A percentile compares a stretch with the other conserved stretches of the same genome.
Conservation (phyloP, 169 alveolate species). For the Plasmodium knowlesi region DNA sequence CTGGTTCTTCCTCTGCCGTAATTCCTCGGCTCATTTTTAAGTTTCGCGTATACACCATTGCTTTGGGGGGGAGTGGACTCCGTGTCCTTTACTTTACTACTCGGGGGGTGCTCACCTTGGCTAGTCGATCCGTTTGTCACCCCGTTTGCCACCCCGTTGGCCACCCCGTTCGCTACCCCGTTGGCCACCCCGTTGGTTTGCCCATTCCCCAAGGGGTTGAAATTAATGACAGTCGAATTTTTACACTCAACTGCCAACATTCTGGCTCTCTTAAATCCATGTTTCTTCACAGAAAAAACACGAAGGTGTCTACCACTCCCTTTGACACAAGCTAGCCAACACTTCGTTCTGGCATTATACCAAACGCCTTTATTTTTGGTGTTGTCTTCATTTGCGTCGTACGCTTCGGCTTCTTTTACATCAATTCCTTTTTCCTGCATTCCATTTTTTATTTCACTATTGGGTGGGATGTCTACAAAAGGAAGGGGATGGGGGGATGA, state of each 20-base stretch:
- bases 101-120: neutral
- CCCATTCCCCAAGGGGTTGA: neutral
- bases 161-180: neutral
- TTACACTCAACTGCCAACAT: constrained; percentile 60
- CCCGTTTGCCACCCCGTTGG: neutral
- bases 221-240: constrained; percentile 29
- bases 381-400: constrained; percentile 37
- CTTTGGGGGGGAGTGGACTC: neutral
- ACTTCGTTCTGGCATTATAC: constrained; percentile 69
- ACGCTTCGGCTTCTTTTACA: neutral
- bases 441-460: neutral
- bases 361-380: constrained; percentile 59
- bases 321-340: constrained; percentile 70
- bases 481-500: too few relatives aligned
- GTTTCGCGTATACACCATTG: neutral
- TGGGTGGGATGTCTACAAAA: neutral
- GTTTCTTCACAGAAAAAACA: constrained; percentile 58
- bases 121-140: neutral
- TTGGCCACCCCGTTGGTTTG: neutral
- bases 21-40: neutral
- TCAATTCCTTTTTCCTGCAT: neutral
- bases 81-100: neutral
- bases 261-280: constrained; percentile 58
- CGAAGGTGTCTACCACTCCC: constrained; percentile 73
- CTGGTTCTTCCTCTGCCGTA: neutral